Evolutionary conservation across 192 early-diverging fungal species (phyloP).

Genomic region (Gonapodya sp.): DNA sequence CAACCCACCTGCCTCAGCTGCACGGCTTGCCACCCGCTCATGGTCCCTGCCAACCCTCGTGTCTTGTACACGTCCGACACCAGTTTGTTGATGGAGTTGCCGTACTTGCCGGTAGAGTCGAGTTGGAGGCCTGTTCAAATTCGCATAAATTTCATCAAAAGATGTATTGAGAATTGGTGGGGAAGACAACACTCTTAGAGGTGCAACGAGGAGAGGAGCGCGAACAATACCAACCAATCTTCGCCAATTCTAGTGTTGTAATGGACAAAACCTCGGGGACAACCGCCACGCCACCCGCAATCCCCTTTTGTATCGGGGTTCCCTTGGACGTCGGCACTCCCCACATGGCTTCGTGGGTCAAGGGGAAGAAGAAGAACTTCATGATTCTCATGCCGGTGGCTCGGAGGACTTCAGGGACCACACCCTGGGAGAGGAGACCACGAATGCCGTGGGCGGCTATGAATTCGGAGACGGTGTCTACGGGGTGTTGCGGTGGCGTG

Average conservation of each 20-base stretch:
- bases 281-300: neutral
- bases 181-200: neutral
- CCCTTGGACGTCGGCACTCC: conserved; percentile 5
- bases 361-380: conserved; percentile 12
- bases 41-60: neutral
- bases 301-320: neutral
- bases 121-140: neutral
- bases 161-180: neutral
- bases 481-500: neutral
- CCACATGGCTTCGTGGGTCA: conserved; percentile 10
- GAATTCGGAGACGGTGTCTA: conserved; percentile 5
- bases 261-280: conserved; percentile 2
- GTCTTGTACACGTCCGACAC: neutral
- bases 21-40: conserved; percentile 6
- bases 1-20: conserved; percentile 8
- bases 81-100: conserved; percentile 1
- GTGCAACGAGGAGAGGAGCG: neutral
- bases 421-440: neutral
- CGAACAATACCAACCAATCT: neutral
- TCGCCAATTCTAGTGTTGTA: conserved; percentile 6
- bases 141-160: neutral
- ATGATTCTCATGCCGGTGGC: conserved; percentile 5
- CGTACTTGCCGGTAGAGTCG: neutral
- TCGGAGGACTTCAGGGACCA: conserved; percentile 7
- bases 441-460: conserved; percentile 7